Percentiles rank a stretch among this genome's conserved stretches.
These are phyloP conservation scores for Penicillium capsulatum DNA, from an alignment of 2,329 filamentous ascomycete species.

Conservation along the genomic window DNA sequence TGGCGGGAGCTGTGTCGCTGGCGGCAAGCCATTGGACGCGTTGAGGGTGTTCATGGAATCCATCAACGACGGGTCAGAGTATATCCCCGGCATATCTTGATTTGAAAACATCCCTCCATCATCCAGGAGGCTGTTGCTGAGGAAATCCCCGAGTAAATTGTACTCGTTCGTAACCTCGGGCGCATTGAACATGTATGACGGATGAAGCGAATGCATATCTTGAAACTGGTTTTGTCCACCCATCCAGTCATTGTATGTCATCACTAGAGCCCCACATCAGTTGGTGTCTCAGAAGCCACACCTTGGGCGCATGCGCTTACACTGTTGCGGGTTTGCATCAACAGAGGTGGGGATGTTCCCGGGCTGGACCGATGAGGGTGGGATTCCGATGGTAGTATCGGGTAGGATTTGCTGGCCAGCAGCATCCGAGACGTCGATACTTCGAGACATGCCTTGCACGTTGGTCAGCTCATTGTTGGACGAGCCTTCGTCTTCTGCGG, in stretches of 20 bases:
- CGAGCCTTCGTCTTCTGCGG: conserved; percentile 57
- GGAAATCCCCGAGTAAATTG: conserved; percentile 92
- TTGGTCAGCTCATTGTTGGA: conserved; percentile 44
- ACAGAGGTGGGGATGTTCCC: conserved; percentile 62
- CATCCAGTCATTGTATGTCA: conserved; percentile 81
- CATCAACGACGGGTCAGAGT: conserved; percentile 55
- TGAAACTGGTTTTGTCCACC: conserved; percentile 76
- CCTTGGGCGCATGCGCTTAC: conserved; percentile 54
- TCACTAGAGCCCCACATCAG: conserved; percentile 52
- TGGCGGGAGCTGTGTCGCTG: conserved; percentile 35
- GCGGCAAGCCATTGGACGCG: conserved; percentile 30
- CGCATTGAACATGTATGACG: conserved; percentile 91
- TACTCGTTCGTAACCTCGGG: conserved; percentile 96
- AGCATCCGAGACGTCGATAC: conserved; percentile 57
- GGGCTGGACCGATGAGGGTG: conserved; percentile 63
- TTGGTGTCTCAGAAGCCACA: conserved; percentile 8
- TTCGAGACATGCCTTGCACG: conserved; percentile 48
- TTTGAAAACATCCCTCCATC: conserved; percentile 66
- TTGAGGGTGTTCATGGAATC: conserved; percentile 41
- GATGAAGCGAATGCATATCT: conserved; percentile 91
- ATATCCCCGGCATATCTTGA: conserved; percentile 61
- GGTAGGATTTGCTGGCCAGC: conserved; percentile 42
- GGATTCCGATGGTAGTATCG: conserved; percentile 45
- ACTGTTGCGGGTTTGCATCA: conserved; percentile 64
- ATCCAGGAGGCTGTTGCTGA: conserved; percentile 86